phyloP scores from a whole-genome alignment of 1,284 basidiomycete genomes.

The Microbotryum silenes-acaulis region DNA sequence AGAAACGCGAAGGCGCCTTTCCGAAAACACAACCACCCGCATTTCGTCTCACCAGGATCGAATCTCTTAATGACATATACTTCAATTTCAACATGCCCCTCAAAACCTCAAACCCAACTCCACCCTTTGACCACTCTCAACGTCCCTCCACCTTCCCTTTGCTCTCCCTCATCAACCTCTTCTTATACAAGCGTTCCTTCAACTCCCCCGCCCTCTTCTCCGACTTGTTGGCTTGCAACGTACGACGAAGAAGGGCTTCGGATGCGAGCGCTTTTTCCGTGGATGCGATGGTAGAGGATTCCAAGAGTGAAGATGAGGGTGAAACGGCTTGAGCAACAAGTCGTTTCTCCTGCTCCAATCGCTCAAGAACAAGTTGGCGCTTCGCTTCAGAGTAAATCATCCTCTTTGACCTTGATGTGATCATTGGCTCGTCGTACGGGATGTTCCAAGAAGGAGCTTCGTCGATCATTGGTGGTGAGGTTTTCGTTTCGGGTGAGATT shows the following conservation, averaged over 20 bases:
- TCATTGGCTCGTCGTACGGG: neutral
- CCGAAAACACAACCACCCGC: too few species aligned
- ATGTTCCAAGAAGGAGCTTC: neutral
- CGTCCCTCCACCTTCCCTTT: neutral
- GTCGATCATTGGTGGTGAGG: neutral
- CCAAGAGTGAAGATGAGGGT: neutral
- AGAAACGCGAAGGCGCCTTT: too few species aligned
- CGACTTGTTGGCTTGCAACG: neutral
- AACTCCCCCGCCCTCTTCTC: constrained; percentile 10
- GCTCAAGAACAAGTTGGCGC: constrained; percentile 14
- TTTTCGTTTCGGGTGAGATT: neutral
- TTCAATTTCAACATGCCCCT: too few species aligned
- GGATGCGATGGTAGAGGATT: neutral
- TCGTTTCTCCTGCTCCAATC: constrained; percentile 24
- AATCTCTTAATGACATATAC: too few species aligned
- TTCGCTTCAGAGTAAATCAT: constrained; percentile 16
- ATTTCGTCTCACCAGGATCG: too few species aligned
- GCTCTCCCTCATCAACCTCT: constrained; percentile 6
- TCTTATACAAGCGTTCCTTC: constrained; percentile 17
- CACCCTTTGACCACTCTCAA: too few species aligned
- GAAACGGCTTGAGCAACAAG: neutral
- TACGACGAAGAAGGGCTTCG: neutral
- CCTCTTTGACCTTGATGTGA: too few species aligned
- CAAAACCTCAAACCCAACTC: too few species aligned
- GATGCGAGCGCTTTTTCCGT: neutral